Percentiles rank a stretch among this genome's conserved stretches.
phyloP scores from a whole-genome alignment of 2,329 filamentous ascomycete species.

The Aspergillus fructus region DNA sequence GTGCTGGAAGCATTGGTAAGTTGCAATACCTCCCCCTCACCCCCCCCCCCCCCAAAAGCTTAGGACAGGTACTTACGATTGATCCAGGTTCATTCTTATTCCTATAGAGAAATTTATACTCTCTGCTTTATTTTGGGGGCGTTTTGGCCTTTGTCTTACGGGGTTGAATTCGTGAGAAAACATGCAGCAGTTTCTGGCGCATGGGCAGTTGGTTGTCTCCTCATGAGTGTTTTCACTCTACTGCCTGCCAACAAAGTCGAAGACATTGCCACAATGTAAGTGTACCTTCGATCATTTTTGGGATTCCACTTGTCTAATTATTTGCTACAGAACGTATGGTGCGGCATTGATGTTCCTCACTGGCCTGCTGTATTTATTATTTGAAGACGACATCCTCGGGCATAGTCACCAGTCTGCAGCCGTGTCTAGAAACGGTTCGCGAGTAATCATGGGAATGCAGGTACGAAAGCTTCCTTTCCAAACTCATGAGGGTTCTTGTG shows the following conservation, averaged over 20 bases:
- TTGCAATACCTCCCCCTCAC: constrained; percentile 12
- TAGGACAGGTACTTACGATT: not conserved
- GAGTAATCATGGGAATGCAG: constrained; percentile 48
- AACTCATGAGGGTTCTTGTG: not conserved
- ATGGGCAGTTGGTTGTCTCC: constrained; percentile 74
- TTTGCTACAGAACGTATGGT: constrained; percentile 61
- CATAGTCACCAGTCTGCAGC: constrained; percentile 35
- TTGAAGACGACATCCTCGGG: constrained; percentile 65
- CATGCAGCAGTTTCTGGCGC: constrained; percentile 64
- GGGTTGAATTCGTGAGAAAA: constrained; percentile 66
- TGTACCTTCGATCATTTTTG: constrained; percentile 28
- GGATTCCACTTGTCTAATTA: not conserved
- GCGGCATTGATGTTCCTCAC: constrained; percentile 74
- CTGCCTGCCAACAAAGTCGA: constrained; percentile 85
- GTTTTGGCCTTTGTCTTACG: constrained; percentile 76
- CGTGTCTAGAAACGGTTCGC: constrained; percentile 34
- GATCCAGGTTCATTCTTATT: constrained; percentile 80
- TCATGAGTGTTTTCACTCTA: constrained; percentile 90
- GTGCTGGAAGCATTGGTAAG: constrained; percentile 76
- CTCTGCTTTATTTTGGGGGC: constrained; percentile 72
- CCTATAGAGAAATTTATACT: constrained; percentile 83
- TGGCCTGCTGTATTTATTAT: constrained; percentile 74
- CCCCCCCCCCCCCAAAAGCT: not conserved
- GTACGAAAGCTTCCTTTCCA: constrained; percentile 23
- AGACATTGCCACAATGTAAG: constrained; percentile 69